Conservation (phyloP, 2,329 filamentous ascomycete genomes). For the Cercospora sojina region DNA sequence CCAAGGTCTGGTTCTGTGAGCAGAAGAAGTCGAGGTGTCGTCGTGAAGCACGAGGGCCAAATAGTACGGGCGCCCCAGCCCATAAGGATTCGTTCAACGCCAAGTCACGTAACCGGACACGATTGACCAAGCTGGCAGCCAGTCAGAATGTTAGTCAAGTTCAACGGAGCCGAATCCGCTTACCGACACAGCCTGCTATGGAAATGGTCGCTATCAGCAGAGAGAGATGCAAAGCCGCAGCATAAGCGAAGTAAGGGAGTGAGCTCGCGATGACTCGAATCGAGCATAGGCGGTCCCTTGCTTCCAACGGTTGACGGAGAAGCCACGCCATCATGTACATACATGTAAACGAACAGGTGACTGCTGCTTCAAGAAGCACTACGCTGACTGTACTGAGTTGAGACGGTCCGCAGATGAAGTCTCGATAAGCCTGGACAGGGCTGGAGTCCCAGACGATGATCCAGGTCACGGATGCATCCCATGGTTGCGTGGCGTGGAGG, state of each 20-base stretch:
- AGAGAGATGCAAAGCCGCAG: too few relatives aligned
- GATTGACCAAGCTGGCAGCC: too few relatives aligned
- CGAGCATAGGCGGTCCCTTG: too few relatives aligned
- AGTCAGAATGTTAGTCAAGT: too few relatives aligned
- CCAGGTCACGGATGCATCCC: background rate
- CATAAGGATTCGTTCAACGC: too few relatives aligned
- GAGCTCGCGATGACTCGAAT: too few relatives aligned
- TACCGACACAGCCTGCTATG: too few relatives aligned
- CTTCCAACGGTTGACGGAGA: background rate
- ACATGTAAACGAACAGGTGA: too few relatives aligned
- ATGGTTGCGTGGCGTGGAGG: background rate
- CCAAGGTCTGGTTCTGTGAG: background rate
- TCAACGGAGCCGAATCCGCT: too few relatives aligned
- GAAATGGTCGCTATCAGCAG: too few relatives aligned
- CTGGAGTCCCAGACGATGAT: background rate
- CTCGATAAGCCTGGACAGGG: background rate
- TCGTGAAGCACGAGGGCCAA: background rate
- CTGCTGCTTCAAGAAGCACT: background rate
- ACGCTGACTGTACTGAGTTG: background rate
- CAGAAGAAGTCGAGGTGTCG: background rate
- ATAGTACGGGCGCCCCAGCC: background rate
- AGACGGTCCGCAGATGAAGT: background rate
- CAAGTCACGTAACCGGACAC: too few relatives aligned
- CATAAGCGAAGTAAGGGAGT: too few relatives aligned
- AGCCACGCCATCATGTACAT: background rate